These are phyloP conservation scores for Exophiala xenobiotica DNA, from an alignment of 2,329 filamentous ascomycete genomes.

Conservation along the genomic window DNA sequence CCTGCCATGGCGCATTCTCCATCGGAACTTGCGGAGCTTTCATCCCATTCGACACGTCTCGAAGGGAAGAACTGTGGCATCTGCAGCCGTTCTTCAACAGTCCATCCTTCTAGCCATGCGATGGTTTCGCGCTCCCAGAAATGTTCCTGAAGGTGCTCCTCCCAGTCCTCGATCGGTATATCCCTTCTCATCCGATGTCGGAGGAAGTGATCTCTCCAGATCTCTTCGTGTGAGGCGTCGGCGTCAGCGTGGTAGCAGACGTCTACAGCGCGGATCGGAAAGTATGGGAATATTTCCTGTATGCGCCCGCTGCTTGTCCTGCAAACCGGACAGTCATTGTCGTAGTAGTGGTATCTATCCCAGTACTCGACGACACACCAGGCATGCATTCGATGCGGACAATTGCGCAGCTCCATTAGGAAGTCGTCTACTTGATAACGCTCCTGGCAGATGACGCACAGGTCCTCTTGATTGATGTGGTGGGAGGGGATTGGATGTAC, in stretches of 20 bases:
- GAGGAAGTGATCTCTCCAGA: not conserved
- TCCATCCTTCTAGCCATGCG: not conserved
- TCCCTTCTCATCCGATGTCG: not conserved
- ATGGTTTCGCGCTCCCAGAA: not conserved
- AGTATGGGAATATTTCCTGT: not conserved
- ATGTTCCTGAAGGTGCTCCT: not conserved
- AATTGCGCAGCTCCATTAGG: not conserved
- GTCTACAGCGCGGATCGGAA: not conserved
- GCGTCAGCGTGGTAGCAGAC: not conserved
- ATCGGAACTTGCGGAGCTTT: not conserved
- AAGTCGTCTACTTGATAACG: not conserved
- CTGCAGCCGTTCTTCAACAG: not conserved
- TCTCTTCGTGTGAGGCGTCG: not conserved
- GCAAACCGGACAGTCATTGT: conserved; percentile 1
- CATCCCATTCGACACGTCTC: not conserved
- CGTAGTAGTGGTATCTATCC: not conserved
- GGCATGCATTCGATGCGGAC: not conserved
- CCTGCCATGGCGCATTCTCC: too few relatives aligned
- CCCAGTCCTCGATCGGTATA: not conserved
- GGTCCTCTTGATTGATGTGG: not conserved
- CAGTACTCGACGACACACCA: not conserved
- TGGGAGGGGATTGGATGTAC: not conserved
- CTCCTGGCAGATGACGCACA: not conserved
- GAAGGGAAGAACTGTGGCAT: not conserved
- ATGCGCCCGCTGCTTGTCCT: not conserved